Conservation (phyloP, 2,329 filamentous ascomycete species). For the Amphichorda felina region DNA sequence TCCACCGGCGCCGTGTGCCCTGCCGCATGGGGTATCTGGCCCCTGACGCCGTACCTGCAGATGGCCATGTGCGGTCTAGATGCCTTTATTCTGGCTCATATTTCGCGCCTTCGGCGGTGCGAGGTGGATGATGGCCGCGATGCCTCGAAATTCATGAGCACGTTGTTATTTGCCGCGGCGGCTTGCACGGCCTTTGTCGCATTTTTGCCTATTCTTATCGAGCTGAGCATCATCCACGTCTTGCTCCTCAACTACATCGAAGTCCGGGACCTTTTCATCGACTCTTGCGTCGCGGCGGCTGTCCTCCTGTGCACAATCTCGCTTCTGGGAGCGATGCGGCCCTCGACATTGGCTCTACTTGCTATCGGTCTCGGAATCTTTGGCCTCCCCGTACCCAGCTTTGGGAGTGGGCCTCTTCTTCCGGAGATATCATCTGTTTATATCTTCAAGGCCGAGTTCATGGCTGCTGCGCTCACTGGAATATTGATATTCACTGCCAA, state of each 20-base stretch:
- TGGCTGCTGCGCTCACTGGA: neutral
- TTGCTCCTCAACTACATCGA: constrained; percentile 11
- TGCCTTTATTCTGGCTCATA: constrained; percentile 14
- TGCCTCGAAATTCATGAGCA: constrained; percentile 4
- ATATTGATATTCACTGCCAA: constrained; percentile 1
- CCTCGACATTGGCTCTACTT: constrained; percentile 14
- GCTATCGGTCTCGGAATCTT: constrained; percentile 10
- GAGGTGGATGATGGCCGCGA: constrained; percentile 10
- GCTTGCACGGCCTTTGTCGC: constrained; percentile 8
- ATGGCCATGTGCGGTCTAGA: constrained; percentile 16
- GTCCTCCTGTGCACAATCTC: constrained; percentile 13
- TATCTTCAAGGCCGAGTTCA: neutral
- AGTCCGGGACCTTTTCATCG: constrained; percentile 15
- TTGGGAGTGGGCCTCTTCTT: constrained; percentile 2
- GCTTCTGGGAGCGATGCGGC: constrained; percentile 13
- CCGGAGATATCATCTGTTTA: constrained; percentile 1
- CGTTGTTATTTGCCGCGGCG: constrained; percentile 5
- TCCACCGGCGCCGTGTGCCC: constrained; percentile 9
- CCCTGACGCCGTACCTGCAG: constrained; percentile 6
- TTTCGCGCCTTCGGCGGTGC: constrained; percentile 11
- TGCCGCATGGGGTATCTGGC: constrained; percentile 5
- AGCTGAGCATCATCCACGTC: constrained; percentile 8
- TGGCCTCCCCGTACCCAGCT: constrained; percentile 4
- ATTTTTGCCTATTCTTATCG: constrained; percentile 10
- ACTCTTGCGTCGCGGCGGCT: constrained; percentile 12